phyloP scores from a whole-genome alignment of 2,329 filamentous ascomycete species.

The Fonsecaea nubica region DNA sequence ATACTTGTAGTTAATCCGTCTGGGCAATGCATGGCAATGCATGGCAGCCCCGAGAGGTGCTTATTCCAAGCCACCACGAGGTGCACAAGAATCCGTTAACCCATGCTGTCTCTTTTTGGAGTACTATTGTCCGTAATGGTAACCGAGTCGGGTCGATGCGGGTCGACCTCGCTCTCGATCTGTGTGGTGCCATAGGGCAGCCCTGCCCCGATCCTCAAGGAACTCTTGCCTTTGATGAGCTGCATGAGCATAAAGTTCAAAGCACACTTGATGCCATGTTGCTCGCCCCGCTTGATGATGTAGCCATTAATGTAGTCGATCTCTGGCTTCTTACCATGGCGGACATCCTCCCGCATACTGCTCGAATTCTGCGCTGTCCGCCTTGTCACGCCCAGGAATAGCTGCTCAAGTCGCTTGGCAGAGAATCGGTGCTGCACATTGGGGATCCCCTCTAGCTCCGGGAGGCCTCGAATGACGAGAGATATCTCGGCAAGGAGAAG shows the following conservation, averaged over 20 bases:
- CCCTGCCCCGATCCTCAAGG: slow-evolving; percentile 8
- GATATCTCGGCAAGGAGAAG: slow-evolving; percentile 76
- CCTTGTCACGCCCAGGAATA: slow-evolving; percentile 62
- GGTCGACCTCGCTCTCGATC: slow-evolving; percentile 22
- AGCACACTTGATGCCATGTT: slow-evolving; percentile 73
- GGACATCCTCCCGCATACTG: slow-evolving; percentile 71
- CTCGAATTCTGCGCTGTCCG: slow-evolving; percentile 65
- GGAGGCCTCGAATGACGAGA: slow-evolving; percentile 72
- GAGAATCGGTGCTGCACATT: slow-evolving; percentile 66
- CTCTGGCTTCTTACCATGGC: slow-evolving; percentile 70
- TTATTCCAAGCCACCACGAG: background rate
- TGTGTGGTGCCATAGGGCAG: slow-evolving; percentile 28
- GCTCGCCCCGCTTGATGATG: slow-evolving; percentile 74
- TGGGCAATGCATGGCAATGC: background rate
- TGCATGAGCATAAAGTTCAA: slow-evolving; percentile 75
- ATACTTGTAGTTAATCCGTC: background rate
- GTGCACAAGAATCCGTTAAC: slow-evolving; percentile 18
- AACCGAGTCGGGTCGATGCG: slow-evolving; percentile 19
- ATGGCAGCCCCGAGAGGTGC: background rate
- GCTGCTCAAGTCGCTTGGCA: slow-evolving; percentile 65
- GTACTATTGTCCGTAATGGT: slow-evolving; percentile 31
- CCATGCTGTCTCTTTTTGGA: slow-evolving; percentile 21
- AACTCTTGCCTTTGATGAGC: slow-evolving; percentile 71
- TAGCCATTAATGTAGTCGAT: slow-evolving; percentile 89
- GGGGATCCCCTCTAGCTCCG: slow-evolving; percentile 71